phyloP scores from a whole-genome alignment of 2,329 filamentous ascomycete genomes.

The Coniochaeta sp. region DNA sequence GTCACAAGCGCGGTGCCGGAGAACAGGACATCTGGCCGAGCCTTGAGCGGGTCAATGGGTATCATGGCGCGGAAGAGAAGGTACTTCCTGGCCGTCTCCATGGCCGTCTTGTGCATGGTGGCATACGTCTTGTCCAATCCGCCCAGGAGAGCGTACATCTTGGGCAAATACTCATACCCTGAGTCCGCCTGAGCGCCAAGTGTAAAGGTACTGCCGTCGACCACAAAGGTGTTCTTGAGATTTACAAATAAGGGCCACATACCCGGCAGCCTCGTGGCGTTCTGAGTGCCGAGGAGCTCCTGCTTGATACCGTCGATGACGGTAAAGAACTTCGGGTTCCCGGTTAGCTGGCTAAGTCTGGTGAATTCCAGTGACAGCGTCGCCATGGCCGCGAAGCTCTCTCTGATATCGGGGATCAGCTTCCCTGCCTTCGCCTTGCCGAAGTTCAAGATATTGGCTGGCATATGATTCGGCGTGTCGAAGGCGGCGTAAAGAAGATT shows the following conservation, averaged over 20 bases:
- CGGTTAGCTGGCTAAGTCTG: conserved; percentile 64
- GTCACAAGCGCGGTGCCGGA: conserved; percentile 31
- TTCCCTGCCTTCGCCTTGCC: conserved; percentile 27
- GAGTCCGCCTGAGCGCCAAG: conserved; percentile 40
- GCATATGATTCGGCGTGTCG: conserved; percentile 47
- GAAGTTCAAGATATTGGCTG: conserved; percentile 38
- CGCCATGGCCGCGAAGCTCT: conserved; percentile 43
- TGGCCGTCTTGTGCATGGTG: conserved; percentile 55
- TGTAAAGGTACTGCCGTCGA: conserved; percentile 28
- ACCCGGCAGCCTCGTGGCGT: conserved; percentile 59
- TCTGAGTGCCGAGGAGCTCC: conserved; percentile 57
- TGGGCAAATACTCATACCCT: conserved; percentile 53
- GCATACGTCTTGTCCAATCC: conserved; percentile 56
- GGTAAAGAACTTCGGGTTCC: conserved; percentile 67
- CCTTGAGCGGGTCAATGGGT: conserved; percentile 20
- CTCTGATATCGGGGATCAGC: conserved; percentile 25
- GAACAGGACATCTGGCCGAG: conserved; percentile 45
- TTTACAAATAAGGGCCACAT: conserved; percentile 65
- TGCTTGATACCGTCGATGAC: conserved; percentile 67
- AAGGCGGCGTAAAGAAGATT: conserved; percentile 46
- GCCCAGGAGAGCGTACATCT: conserved; percentile 55
- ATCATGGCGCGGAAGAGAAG: conserved; percentile 64
- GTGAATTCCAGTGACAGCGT: conserved; percentile 70
- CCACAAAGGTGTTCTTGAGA: conserved; percentile 42
- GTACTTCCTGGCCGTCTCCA: conserved; percentile 52